These are phyloP conservation scores for Cicer judaicum DNA, from an alignment of 306 rosid genomes.

Conservation along the genomic window DNA sequence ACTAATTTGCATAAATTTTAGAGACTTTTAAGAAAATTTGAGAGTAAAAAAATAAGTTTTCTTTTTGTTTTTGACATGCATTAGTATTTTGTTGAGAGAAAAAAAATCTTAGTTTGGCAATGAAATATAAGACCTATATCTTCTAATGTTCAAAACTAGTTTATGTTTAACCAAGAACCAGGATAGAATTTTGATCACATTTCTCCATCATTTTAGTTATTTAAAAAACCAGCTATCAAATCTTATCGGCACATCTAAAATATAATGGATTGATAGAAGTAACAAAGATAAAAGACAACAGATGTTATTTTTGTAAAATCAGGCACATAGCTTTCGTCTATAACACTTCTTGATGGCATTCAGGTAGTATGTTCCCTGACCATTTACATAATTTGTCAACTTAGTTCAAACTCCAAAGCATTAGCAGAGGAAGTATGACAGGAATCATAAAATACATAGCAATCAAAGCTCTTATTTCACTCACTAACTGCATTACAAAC, in stretches of 20 bases:
- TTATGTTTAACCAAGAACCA: neutral
- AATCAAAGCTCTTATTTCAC: slow-evolving; percentile 2
- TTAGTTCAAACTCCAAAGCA: neutral
- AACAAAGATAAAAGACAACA: neutral
- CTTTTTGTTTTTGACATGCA: neutral
- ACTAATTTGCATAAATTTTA: too few relatives aligned
- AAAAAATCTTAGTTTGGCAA: neutral
- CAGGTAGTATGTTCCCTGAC: slow-evolving; percentile 1
- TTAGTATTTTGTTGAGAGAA: neutral
- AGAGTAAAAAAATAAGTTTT: too few relatives aligned
- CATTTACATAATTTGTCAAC: neutral
- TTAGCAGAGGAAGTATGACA: neutral
- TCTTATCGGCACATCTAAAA: neutral
- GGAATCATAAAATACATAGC: neutral
- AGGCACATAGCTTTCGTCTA: neutral
- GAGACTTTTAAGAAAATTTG: too few relatives aligned
- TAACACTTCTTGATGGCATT: neutral
- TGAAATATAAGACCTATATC: neutral
- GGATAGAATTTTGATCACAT: neutral
- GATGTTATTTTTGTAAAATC: neutral
- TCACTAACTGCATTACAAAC: neutral
- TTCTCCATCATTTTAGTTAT: neutral
- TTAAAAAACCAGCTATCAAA: neutral
- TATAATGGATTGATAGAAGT: neutral
- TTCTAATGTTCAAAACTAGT: slow-evolving; percentile 1